Base-by-base conservation (phyloP, 257 asterid genomes). In the Primulina eburnea region DNA sequence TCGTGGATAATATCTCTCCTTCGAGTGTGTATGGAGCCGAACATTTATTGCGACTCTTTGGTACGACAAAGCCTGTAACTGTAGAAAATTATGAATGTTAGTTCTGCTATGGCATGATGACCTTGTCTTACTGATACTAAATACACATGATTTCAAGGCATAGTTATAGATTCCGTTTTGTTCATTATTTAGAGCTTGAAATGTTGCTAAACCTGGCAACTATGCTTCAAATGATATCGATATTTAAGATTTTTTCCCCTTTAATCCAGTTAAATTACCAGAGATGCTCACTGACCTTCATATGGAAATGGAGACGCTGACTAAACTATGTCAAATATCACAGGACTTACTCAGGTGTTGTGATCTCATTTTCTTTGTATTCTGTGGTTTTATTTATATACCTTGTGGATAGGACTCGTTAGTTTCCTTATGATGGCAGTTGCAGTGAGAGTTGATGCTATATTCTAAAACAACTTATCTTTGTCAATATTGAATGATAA, bases 31-130 rank as follows among this genome's bases (percentile, higher is more conserved):
- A 88, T 72, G 97, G 97, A 71, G 95, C 97, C 18, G 95, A 86
- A 75, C 97, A 90, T 77, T 79, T 90, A 30, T 69, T 90, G 62
- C 81, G 97, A 74, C 91, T 90, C 57, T 88, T 90, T 52, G 97
- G 95, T 90, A 85, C 21, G 81, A 59, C 57, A 12, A 53, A 69
- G 58, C 35, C 76, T 70, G 10, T 63, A 56, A 60, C 50, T 64
- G 0, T 24, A 71, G 53, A 66, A 47, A 58, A 10, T 65, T 69
- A 40, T 60, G 28, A n/a, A 18, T 30, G 43, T 52, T 73, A 26
- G 34, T 34, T 30, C 38, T 73, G 35, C 74, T 35, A 61, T 62
- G 14, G 30, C 37, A 20, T 35, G 58, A 28, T n/a, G 20, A 1
- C 17, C 11, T 60, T 40, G 28, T n/a, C 18, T 50, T 71, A 17